Evolutionary conservation across 495 filamentous ascomycete genomes (phyloP), one percentile per base, ranked within the genome.

Genomic region (Jackrogersella minutella): DNA sequence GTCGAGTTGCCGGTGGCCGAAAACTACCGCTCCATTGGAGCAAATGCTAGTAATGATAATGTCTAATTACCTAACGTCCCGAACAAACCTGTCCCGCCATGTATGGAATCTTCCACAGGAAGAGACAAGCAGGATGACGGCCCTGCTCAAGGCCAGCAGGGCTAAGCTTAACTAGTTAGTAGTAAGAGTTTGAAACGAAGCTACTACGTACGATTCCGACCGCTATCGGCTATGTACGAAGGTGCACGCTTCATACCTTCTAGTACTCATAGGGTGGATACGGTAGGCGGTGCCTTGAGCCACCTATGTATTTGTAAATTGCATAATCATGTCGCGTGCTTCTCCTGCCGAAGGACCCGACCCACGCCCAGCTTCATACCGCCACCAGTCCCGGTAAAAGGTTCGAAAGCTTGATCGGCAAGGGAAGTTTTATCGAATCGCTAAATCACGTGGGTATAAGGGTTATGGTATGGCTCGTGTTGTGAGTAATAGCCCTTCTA

Each of bases 271-370:
- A 47, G 28, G 57, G 66, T 64, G 56, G 61, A 43, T 62, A 54
- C 50, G 31, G 36, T 34, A 50, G 24, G 41, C 46, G 34, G 28
- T 51, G 17, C 37, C 44, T 31, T 50, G 49, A 60, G 52, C 54
- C n/a, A n/a, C n/a, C n/a, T n/a, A n/a, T n/a, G n/a, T 56, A 44
- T 56, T 14, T 43, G 50, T 64, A 64, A 64, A 60, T 60, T 43
- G 60, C 56, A 69, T 24, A 64, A 69, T 58, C 56, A 62, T 52
- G 66, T 52, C 61, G 66, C 60, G 60, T 60, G 60, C 56, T 69
- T 64, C 49, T 14, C 56, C 51, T 62, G 66, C 66, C 52, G 61
- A 47, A 47, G 43, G 30, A 49, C 28, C 49, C 53, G 66, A 57
- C 50, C 43, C 50, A 64, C 56, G 60, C 14, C 37, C 60, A 61